Conservation (phyloP, 257 asterid genomes). For the Solanum lycopersicoides region DNA sequence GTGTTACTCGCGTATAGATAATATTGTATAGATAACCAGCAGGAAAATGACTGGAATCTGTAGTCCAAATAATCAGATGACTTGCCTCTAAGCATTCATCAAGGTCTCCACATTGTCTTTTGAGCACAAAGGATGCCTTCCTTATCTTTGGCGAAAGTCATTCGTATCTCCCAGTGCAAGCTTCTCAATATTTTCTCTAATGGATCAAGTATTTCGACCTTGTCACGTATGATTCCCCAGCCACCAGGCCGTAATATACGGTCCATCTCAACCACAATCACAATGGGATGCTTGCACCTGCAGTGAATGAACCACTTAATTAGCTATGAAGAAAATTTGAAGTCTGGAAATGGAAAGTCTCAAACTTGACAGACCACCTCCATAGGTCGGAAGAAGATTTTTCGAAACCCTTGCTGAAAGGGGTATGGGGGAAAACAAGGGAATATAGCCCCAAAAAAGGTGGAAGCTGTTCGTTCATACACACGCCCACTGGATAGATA, state of each 20-base stretch:
- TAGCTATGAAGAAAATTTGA: neutral
- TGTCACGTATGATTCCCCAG: slow-evolving; percentile 83
- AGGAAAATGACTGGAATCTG: neutral
- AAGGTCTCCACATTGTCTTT: slow-evolving; percentile 83
- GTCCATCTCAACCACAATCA: slow-evolving; percentile 83
- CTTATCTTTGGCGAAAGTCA: slow-evolving; percentile 61
- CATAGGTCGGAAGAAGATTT: neutral
- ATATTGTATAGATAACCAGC: neutral
- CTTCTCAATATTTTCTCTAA: slow-evolving; percentile 61
- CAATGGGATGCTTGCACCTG: slow-evolving; percentile 83
- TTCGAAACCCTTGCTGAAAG: neutral
- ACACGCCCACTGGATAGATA: neutral
- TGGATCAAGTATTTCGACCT: slow-evolving; percentile 70
- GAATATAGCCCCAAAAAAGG: neutral
- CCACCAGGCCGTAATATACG: slow-evolving; percentile 83
- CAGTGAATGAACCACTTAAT: neutral
- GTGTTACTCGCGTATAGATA: neutral
- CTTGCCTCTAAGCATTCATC: neutral
- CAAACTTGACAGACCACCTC: neutral
- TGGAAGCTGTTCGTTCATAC: neutral
- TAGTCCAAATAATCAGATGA: neutral
- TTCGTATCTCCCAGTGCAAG: slow-evolving; percentile 83
- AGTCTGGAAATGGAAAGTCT: neutral
- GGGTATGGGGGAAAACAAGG: neutral
- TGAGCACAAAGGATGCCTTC: slow-evolving; percentile 86